A percentile compares a stretch with the other conserved stretches of the same genome.
phyloP scores from a whole-genome alignment of 2,329 filamentous ascomycete genomes.

The Cercospora berteroae region DNA sequence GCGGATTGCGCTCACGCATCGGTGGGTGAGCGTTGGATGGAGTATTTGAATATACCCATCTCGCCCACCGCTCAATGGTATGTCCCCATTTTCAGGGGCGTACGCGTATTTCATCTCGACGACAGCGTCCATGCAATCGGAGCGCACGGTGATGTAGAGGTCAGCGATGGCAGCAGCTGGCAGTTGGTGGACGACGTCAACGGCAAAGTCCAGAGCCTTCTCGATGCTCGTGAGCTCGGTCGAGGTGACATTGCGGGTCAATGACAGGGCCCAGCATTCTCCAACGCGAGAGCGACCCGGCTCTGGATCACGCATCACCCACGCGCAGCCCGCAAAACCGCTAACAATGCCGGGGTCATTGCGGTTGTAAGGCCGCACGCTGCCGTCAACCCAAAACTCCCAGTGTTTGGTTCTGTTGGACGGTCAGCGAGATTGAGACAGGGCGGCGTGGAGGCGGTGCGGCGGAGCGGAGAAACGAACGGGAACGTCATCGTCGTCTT shows the following conservation, averaged over 20 bases:
- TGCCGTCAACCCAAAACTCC: not conserved
- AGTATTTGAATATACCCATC: not conserved
- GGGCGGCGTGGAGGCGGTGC: not conserved
- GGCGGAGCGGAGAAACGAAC: not conserved
- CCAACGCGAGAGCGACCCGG: not conserved
- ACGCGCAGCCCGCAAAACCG: not conserved
- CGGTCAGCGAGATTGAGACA: not conserved
- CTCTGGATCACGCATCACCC: not conserved
- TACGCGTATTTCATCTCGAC: conserved; percentile 7
- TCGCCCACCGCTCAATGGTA: not conserved
- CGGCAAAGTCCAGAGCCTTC: not conserved
- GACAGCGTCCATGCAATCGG: conserved; percentile 2
- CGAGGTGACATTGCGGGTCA: not conserved
- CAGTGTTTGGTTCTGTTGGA: not conserved
- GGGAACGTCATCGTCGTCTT: not conserved
- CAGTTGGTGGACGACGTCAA: not conserved
- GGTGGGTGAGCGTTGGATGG: conserved; percentile 1
- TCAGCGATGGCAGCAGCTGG: not conserved
- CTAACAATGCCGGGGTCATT: not conserved
- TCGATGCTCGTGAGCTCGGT: not conserved
- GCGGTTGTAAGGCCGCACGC: not conserved
- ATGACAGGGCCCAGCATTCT: not conserved
- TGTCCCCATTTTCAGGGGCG: not conserved
- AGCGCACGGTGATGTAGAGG: conserved; percentile 3
- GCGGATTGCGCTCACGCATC: conserved; percentile 2